Conservation (phyloP, 345 rosid genomes). For the Citrus medica region DNA sequence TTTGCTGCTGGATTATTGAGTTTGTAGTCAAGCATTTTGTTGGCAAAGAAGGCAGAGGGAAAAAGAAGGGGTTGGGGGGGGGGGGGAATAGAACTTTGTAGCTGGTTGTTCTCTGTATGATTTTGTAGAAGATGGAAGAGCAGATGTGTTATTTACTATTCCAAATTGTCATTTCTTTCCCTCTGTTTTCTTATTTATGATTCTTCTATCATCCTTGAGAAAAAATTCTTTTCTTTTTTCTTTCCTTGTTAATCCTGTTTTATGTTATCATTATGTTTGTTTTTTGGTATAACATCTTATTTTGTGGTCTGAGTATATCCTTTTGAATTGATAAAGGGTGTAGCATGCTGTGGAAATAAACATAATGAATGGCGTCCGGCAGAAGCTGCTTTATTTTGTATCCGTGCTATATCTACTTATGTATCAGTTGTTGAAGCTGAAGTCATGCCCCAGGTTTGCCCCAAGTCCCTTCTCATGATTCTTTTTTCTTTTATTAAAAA, state of each 20-base stretch:
- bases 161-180: neutral
- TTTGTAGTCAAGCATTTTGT: neutral
- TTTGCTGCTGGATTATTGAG: neutral
- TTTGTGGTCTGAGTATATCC: slow-evolving; percentile 1
- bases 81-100: neutral
- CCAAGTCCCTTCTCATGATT: slow-evolving; percentile 10
- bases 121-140: neutral
- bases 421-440: slow-evolving; percentile 78
- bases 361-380: slow-evolving; percentile 83
- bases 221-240: neutral
- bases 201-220: neutral
- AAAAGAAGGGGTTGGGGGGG: too few relatives aligned
- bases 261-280: neutral
- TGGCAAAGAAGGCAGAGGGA: neutral
- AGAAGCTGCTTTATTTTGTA: slow-evolving; percentile 97
- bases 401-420: slow-evolving; percentile 81
- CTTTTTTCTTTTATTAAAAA: too few relatives aligned
- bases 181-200: neutral
- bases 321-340: slow-evolving; percentile 51
- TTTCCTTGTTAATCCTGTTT: neutral
- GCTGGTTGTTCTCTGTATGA: neutral
- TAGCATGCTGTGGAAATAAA: slow-evolving; percentile 63
- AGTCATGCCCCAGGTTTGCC: slow-evolving; percentile 87
- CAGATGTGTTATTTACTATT: neutral
- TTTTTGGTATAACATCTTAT: neutral